Evolutionary conservation across 2,329 filamentous ascomycete species (phyloP), one percentile per base, ranked within the genome.

Genomic region (Stagonosporopsis vannaccii): DNA sequence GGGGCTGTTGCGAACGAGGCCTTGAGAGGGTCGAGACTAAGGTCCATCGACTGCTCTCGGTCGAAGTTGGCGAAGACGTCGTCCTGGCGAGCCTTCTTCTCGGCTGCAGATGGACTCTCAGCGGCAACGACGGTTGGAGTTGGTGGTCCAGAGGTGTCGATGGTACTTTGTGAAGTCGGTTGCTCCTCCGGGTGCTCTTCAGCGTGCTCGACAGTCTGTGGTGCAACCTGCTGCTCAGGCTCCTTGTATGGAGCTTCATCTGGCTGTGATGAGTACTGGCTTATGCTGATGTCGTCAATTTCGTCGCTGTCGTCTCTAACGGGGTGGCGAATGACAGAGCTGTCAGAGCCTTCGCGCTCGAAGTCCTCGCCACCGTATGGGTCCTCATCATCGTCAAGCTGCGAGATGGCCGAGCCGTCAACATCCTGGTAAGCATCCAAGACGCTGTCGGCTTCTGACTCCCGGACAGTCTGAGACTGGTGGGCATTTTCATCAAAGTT

Each of bases 341-440:
- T 80, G 15, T 51, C 82, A 13, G 80, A 83, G 25, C 82, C 80
- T 53, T 84, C 79, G 32, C 75, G 75, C 49, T 79, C 76, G 30
- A 68, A 62, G 30, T 75, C 69, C 26, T 76, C 74, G 25, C 73
- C 70, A 26, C 36, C 47, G 30, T 56, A 51, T 2, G 43, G 43
- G 6, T 41, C 40, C 15, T 48, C 52, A 23, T 73, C 66, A 39
- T 78, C 74, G 36, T 77, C 76, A 54, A 74, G 71, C 52, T 76
- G 72, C 35, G 82, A 80, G 60, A 81, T 56, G 65, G 68, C 62
- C 35, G 75, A 66, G 15, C 61, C 84, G 66, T 89, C 88, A 63
- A 89, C 83, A 59, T 91, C 88, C 8, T 88, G 82, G 66, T 90
- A 90, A 41, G 89, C 80, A 70, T 91, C 87, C 13, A 84, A 52